Evolutionary conservation across 2,329 filamentous ascomycete species (phyloP).

Genomic region (Mollisia scopiformis): DNA sequence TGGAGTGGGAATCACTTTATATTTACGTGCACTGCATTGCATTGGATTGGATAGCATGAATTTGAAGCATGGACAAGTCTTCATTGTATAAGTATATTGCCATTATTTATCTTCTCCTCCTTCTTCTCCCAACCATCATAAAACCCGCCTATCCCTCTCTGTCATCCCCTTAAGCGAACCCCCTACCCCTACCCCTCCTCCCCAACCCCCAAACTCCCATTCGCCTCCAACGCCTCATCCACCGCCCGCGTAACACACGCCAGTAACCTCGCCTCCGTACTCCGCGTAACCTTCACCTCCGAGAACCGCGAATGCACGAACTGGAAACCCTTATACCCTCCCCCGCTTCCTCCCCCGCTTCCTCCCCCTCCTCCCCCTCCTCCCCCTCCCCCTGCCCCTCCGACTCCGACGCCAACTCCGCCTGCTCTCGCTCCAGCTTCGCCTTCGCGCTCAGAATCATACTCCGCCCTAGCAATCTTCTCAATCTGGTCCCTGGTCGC

Average conservation of each 20-base stretch:
- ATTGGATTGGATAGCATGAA: too few species aligned
- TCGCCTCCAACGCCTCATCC: constrained; percentile 11
- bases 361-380: background rate
- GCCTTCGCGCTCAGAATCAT: background rate
- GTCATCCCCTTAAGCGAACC: background rate
- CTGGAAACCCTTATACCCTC: background rate
- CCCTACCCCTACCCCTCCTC: background rate
- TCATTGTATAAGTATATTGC: too few species aligned
- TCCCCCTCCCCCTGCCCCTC: background rate
- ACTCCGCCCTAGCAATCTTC: background rate
- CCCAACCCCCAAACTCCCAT: background rate
- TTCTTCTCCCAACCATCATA: background rate
- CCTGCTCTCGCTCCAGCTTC: background rate
- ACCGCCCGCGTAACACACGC: constrained; percentile 14
- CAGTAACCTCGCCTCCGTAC: constrained; percentile 11
- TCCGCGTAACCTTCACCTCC: background rate
- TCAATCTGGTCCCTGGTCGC: constrained; percentile 12
- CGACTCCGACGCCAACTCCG: background rate
- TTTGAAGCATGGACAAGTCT: too few species aligned
- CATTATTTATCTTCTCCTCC: too few species aligned
- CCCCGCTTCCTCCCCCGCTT: background rate
- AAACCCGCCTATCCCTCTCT: background rate
- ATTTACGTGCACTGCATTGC: too few species aligned
- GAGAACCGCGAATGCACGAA: constrained; percentile 10
- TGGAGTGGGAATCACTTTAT: too few species aligned